Percentiles rank a stretch among this genome's conserved stretches.
phyloP scores from a whole-genome alignment of 352 stramenopile genomes.

The Phytophthora tubulina region DNA sequence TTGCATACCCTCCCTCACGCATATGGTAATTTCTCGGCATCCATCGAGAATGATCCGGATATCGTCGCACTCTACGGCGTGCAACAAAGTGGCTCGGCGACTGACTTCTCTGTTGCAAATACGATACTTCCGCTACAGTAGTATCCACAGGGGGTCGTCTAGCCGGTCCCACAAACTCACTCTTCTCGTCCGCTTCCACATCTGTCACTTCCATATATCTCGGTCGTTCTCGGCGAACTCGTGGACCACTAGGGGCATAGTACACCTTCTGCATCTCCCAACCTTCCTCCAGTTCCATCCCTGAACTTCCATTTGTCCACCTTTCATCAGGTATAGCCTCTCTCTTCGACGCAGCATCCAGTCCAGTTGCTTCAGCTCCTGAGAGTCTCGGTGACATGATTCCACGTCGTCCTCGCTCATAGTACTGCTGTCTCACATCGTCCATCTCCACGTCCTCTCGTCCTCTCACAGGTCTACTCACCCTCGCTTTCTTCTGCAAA shows the following conservation, averaged over 20 bases:
- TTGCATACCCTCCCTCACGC: slow-evolving; percentile 25
- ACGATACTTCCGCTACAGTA: slow-evolving; percentile 12
- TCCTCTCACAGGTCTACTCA: not conserved
- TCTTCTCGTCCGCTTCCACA: slow-evolving; percentile 41
- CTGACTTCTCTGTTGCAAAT: slow-evolving; percentile 18
- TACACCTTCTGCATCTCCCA: slow-evolving; percentile 31
- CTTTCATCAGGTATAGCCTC: slow-evolving; percentile 13
- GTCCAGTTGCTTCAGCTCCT: not conserved
- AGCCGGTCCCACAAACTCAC: slow-evolving; percentile 20
- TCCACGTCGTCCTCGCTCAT: slow-evolving; percentile 13
- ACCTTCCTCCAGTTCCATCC: not conserved
- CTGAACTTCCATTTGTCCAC: slow-evolving; percentile 1
- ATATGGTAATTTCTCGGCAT: slow-evolving; percentile 26
- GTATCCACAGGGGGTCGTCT: slow-evolving; percentile 4
- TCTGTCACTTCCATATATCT: slow-evolving; percentile 32
- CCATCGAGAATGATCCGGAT: slow-evolving; percentile 34
- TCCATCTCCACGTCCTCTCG: slow-evolving; percentile 2
- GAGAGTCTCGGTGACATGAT: slow-evolving; percentile 9
- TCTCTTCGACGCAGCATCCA: slow-evolving; percentile 12
- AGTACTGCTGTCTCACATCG: slow-evolving; percentile 1
- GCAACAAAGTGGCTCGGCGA: slow-evolving; percentile 23
- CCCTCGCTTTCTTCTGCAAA: slow-evolving; percentile 57
- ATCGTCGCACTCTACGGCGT: slow-evolving; percentile 26
- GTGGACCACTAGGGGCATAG: slow-evolving; percentile 12
- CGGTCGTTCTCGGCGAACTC: slow-evolving; percentile 20